Conservation (phyloP, 2,329 filamentous ascomycete species). For the Anthostomella pinea region DNA sequence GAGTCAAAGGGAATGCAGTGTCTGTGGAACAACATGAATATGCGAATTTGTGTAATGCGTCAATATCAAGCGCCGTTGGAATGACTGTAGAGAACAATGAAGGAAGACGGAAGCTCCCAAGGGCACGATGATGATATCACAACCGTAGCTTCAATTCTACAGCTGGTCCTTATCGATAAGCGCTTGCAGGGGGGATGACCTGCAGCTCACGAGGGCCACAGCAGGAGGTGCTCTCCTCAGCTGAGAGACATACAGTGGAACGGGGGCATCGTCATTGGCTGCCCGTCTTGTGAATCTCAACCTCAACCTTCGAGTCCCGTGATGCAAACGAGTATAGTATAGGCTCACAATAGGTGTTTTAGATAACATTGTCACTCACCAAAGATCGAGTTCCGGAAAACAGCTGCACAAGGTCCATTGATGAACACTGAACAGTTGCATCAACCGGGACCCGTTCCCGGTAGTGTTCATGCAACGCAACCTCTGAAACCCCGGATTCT, state of each 20-base stretch:
- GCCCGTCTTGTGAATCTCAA: too few relatives aligned
- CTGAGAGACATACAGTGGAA: slow-evolving; percentile 3
- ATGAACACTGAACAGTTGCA: too few relatives aligned
- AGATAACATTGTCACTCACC: slow-evolving; percentile 2
- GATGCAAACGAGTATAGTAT: too few relatives aligned
- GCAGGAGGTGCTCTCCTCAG: slow-evolving; percentile 4
- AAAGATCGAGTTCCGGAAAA: slow-evolving; percentile 9
- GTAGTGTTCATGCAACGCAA: background rate
- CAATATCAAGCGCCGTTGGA: too few relatives aligned
- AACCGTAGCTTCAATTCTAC: background rate
- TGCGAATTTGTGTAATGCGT: too few relatives aligned
- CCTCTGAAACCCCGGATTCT: background rate
- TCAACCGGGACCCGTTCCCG: background rate
- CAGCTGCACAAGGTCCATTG: too few relatives aligned
- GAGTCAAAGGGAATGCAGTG: background rate
- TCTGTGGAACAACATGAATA: background rate
- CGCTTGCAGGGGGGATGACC: background rate
- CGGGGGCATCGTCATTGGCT: too few relatives aligned
- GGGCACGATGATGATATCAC: slow-evolving; percentile 20
- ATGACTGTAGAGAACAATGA: too few relatives aligned
- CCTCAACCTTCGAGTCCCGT: too few relatives aligned
- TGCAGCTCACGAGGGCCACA: slow-evolving; percentile 5
- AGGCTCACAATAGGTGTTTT: too few relatives aligned
- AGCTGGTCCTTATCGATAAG: slow-evolving; percentile 21
- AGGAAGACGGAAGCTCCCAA: too few relatives aligned